Percentiles rank a stretch among this genome's conserved stretches.
Evolutionary conservation across 495 filamentous ascomycete genomes (phyloP).

Genomic region (Lasiosphaeria ovina): DNA sequence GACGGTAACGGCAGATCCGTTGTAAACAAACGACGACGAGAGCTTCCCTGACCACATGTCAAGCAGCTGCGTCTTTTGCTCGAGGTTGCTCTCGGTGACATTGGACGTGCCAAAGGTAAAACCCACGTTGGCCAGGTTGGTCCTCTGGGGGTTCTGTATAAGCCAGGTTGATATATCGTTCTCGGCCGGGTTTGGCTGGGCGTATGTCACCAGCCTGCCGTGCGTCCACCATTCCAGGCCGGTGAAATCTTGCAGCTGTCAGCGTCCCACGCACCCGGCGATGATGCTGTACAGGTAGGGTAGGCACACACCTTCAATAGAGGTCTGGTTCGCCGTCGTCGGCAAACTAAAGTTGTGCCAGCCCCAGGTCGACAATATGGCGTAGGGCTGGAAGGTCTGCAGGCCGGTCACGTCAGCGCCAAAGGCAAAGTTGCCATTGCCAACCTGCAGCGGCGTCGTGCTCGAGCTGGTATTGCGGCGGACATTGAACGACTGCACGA

Average conservation of each 20-base stretch:
- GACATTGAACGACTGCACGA: constrained; percentile 39
- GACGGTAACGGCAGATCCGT: constrained; percentile 38
- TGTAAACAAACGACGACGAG: constrained; percentile 44
- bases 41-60: constrained; percentile 51
- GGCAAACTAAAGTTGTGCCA: constrained; percentile 59
- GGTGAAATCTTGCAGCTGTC: constrained; percentile 36
- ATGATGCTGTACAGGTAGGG: background rate
- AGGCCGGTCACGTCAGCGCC: constrained; percentile 54
- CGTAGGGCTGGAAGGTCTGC: constrained; percentile 61
- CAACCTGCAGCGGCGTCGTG: constrained; percentile 50
- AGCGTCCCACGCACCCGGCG: background rate
- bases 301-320: constrained; percentile 30
- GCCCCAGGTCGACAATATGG: constrained; percentile 54
- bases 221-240: constrained; percentile 55
- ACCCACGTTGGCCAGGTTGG: constrained; percentile 50
- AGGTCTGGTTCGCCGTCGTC: constrained; percentile 40
- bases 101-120: constrained; percentile 41
- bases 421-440: constrained; percentile 56
- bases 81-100: constrained; percentile 39
- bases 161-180: constrained; percentile 53
- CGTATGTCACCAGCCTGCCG: constrained; percentile 52
- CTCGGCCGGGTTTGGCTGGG: constrained; percentile 51
- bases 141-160: constrained; percentile 51
- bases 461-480: constrained; percentile 43
- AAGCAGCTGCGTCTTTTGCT: constrained; percentile 42